Evolutionary conservation across 2,329 filamentous ascomycete genomes (phyloP).

Genomic region (Epichloe hybrida): DNA sequence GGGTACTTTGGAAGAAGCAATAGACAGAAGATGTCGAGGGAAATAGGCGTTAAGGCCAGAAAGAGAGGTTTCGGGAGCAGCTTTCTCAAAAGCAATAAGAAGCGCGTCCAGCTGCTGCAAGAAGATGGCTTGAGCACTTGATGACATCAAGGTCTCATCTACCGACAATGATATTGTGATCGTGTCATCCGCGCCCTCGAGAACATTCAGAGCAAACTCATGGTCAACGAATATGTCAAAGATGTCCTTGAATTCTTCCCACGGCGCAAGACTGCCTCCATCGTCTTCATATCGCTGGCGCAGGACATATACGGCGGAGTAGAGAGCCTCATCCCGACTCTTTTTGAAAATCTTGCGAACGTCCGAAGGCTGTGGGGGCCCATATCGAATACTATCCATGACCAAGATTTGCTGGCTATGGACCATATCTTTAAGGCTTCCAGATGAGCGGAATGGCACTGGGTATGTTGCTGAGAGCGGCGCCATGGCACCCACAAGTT

Average conservation of each 20-base stretch:
- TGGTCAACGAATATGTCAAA: conserved; percentile 24
- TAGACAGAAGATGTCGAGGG: neutral
- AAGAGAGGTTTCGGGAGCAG: neutral
- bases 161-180: neutral
- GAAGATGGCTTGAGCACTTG: neutral
- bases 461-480: neutral
- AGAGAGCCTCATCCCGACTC: conserved; percentile 9
- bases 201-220: conserved; percentile 25
- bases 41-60: neutral
- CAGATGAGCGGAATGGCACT: neutral
- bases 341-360: conserved; percentile 12
- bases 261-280: neutral
- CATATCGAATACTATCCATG: neutral
- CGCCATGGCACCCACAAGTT: neutral
- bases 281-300: conserved; percentile 7
- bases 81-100: neutral
- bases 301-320: conserved; percentile 14
- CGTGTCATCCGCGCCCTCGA: conserved; percentile 8
- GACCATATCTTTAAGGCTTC: neutral
- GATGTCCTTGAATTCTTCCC: conserved; percentile 1
- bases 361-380: conserved; percentile 10
- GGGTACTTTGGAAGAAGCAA: neutral
- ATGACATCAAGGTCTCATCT: neutral
- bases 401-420: neutral
- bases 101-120: neutral